These are phyloP conservation scores for Colletotrichum sublineola DNA, from an alignment of 2,329 filamentous ascomycete species.

Conservation along the genomic window DNA sequence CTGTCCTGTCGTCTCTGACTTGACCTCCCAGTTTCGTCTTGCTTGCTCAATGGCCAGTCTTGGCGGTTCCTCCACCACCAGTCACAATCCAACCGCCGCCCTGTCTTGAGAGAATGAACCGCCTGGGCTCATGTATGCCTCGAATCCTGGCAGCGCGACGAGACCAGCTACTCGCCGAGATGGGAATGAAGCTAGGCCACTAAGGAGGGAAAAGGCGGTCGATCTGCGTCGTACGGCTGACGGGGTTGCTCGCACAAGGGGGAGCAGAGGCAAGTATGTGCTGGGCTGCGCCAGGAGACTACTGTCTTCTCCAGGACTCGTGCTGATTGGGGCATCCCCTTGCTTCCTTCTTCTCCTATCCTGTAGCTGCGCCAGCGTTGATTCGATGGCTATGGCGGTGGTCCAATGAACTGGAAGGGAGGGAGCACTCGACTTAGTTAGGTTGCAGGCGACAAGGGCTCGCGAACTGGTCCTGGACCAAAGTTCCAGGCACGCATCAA, in stretches of 20 bases:
- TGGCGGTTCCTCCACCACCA: background rate
- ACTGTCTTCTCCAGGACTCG: background rate
- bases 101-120: background rate
- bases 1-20: background rate
- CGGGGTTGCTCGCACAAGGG: slow-evolving; percentile 1
- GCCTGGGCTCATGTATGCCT: slow-evolving; percentile 23
- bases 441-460: slow-evolving; percentile 26
- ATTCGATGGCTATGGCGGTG: background rate
- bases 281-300: background rate
- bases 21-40: background rate
- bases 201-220: slow-evolving; percentile 2
- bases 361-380: slow-evolving; percentile 1
- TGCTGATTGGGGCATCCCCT: slow-evolving; percentile 2
- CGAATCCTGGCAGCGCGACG: slow-evolving; percentile 9
- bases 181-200: background rate
- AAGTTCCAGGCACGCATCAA: slow-evolving; percentile 14
- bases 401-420: slow-evolving; percentile 10
- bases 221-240: slow-evolving; percentile 10
- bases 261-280: background rate
- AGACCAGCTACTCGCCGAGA: background rate
- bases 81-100: slow-evolving; percentile 4
- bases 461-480: slow-evolving; percentile 9
- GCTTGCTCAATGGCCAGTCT: slow-evolving; percentile 1
- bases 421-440: slow-evolving; percentile 3
- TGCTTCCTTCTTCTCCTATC: slow-evolving; percentile 10